A percentile compares a stretch with the other conserved stretches of the same genome.
Conservation (phyloP, 441 rosid genomes). For the Aquilaria agallochum region DNA sequence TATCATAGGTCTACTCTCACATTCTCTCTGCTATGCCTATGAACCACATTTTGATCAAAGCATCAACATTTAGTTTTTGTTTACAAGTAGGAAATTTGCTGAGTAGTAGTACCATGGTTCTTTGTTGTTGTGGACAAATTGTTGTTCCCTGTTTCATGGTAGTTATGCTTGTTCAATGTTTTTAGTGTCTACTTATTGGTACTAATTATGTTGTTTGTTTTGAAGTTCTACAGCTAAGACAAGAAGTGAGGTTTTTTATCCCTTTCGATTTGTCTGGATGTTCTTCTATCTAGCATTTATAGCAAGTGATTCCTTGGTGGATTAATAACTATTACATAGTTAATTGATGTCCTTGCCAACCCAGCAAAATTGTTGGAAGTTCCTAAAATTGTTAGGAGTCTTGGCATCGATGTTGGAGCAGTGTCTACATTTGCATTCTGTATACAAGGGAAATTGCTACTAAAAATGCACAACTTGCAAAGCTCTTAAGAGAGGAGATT, state of each 20-base stretch:
- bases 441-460: constrained; percentile 71
- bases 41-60: too few relatives aligned
- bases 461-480: constrained; percentile 67
- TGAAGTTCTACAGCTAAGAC: constrained; percentile 76
- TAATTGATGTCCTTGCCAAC: constrained; percentile 68
- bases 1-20: too few relatives aligned
- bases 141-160: too few relatives aligned
- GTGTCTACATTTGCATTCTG: constrained; percentile 70
- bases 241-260: constrained; percentile 87
- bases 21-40: too few relatives aligned
- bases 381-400: constrained; percentile 54
- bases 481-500: constrained; percentile 85
- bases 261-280: constrained; percentile 90
- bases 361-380: constrained; percentile 63
- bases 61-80: too few relatives aligned
- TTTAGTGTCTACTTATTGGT: constrained; percentile 18
- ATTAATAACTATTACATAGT: constrained; percentile 67
- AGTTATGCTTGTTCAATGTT: constrained; percentile 22
- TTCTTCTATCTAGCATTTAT: constrained; percentile 88
- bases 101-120: too few relatives aligned
- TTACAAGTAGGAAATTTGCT: too few relatives aligned
- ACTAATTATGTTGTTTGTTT: background rate
- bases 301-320: constrained; percentile 72
- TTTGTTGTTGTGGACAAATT: too few relatives aligned
- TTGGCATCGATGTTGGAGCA: constrained; percentile 75